These are phyloP conservation scores for Penicillium freii DNA, from an alignment of 2,329 filamentous ascomycete genomes.

Conservation along the genomic window DNA sequence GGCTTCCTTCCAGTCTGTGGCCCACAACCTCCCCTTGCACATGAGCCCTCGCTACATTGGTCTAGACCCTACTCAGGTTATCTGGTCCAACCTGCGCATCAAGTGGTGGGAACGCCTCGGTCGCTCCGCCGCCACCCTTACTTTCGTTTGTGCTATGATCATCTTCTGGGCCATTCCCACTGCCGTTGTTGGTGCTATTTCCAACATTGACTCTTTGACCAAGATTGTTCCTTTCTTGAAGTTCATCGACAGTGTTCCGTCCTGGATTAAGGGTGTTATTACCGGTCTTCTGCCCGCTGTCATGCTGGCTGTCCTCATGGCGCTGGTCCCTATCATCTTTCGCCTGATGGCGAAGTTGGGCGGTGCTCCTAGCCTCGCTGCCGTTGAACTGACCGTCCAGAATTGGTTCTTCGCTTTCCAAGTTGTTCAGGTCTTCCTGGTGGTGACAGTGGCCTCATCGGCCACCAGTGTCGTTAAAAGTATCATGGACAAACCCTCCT, in stretches of 20 bases:
- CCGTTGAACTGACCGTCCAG: constrained; percentile 84
- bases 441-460: constrained; percentile 78
- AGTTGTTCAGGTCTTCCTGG: constrained; percentile 85
- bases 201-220: constrained; percentile 72
- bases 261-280: constrained; percentile 72
- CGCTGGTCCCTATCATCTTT: constrained; percentile 78
- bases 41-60: constrained; percentile 86
- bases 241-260: constrained; percentile 72
- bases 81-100: constrained; percentile 83
- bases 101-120: constrained; percentile 83
- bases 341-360: constrained; percentile 72
- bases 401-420: constrained; percentile 74
- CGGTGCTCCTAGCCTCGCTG: constrained; percentile 74
- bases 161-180: constrained; percentile 83
- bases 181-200: constrained; percentile 78
- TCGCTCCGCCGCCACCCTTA: constrained; percentile 65
- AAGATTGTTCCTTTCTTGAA: constrained; percentile 64
- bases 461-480: constrained; percentile 67
- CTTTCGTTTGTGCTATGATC: constrained; percentile 73
- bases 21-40: constrained; percentile 81
- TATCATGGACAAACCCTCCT: constrained; percentile 62
- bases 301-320: constrained; percentile 78
- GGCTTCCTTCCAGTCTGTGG: constrained; percentile 77
- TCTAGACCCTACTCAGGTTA: constrained; percentile 73
- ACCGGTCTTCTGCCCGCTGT: constrained; percentile 81